Conservation (phyloP, 306 rosid species). For the Canavalia ensiformis region DNA sequence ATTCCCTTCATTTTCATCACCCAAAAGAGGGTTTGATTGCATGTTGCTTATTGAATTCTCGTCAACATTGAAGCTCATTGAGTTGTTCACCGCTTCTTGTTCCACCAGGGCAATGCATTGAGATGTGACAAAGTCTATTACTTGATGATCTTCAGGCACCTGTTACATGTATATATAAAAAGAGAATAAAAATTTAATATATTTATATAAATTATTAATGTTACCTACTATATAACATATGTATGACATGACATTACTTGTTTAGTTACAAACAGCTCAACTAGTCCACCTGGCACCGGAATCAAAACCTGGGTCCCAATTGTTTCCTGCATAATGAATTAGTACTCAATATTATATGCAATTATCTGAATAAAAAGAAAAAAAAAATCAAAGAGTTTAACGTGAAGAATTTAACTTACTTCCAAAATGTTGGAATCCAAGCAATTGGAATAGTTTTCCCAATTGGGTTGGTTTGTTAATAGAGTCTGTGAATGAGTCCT, state of each 20-base stretch:
- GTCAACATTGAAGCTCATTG: slow-evolving; percentile 52
- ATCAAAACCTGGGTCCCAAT: slow-evolving; percentile 79
- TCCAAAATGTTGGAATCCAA: slow-evolving; percentile 55
- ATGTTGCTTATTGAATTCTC: slow-evolving; percentile 55
- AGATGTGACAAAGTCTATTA: slow-evolving; percentile 67
- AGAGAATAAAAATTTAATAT: background rate
- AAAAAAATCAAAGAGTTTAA: background rate
- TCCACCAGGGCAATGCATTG: slow-evolving; percentile 64
- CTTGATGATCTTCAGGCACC: slow-evolving; percentile 81
- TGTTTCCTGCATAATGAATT: slow-evolving; percentile 67
- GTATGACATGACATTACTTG: slow-evolving; percentile 54
- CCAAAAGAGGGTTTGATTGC: slow-evolving; percentile 55
- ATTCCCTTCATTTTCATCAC: slow-evolving; percentile 55
- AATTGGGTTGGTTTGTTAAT: slow-evolving; percentile 74
- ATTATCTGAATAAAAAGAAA: slow-evolving; percentile 10
- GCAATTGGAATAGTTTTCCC: slow-evolving; percentile 72
- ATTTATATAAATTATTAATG: background rate
- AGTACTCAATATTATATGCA: background rate
- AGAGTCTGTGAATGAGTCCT: slow-evolving; percentile 79
- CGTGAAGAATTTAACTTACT: slow-evolving; percentile 53
- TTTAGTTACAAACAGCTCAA: slow-evolving; percentile 80
- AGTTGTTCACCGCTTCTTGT: slow-evolving; percentile 59
- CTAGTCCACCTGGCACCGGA: slow-evolving; percentile 78
- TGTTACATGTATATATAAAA: slow-evolving; percentile 28
- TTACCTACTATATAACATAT: slow-evolving; percentile 1